These are phyloP conservation scores for Blastomyces percursus DNA, from an alignment of 2,329 filamentous ascomycete genomes.

Conservation along the genomic window DNA sequence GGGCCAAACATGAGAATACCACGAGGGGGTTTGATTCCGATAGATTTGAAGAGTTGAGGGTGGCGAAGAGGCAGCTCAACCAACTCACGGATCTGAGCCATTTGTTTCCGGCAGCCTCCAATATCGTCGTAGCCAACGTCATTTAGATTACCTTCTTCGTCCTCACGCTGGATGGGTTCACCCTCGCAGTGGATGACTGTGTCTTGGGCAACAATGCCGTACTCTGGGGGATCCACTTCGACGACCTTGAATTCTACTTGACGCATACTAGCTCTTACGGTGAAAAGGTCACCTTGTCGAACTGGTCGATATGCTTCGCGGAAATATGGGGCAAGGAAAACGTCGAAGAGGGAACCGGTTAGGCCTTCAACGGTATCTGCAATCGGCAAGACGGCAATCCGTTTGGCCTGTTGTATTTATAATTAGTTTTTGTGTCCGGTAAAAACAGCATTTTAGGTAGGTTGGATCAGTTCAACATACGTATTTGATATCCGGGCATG, in stretches of 20 bases:
- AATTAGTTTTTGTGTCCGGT: conserved; percentile 15
- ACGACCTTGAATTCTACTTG: conserved; percentile 99
- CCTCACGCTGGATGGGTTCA: conserved; percentile 91
- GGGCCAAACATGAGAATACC: conserved; percentile 95
- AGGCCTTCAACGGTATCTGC: conserved; percentile 97
- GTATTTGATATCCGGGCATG: conserved; percentile 99
- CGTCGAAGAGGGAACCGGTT: conserved; percentile 94
- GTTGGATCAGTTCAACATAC: conserved; percentile 45
- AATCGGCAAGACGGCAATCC: conserved; percentile 94
- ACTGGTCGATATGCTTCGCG: conserved; percentile 97
- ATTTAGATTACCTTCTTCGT: conserved; percentile 98
- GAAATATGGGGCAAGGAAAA: conserved; percentile 99
- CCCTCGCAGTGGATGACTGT: conserved; percentile 99
- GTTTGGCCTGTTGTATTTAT: conserved; percentile 62
- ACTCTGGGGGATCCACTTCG: conserved; percentile 95
- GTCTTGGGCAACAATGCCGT: conserved; percentile 96
- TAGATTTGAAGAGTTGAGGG: conserved; percentile 98
- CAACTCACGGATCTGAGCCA: conserved; percentile 98
- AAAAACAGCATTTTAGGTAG: neutral
- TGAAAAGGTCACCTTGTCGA: conserved; percentile 95
- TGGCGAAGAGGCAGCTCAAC: conserved; percentile 94
- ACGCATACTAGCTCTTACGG: conserved; percentile 93
- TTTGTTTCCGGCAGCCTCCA: conserved; percentile 98
- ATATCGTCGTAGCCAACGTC: conserved; percentile 99
- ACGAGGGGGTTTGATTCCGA: conserved; percentile 97